These are phyloP conservation scores for Globisporangium emineosum DNA, from an alignment of 352 stramenopile species.

Conservation along the genomic window DNA sequence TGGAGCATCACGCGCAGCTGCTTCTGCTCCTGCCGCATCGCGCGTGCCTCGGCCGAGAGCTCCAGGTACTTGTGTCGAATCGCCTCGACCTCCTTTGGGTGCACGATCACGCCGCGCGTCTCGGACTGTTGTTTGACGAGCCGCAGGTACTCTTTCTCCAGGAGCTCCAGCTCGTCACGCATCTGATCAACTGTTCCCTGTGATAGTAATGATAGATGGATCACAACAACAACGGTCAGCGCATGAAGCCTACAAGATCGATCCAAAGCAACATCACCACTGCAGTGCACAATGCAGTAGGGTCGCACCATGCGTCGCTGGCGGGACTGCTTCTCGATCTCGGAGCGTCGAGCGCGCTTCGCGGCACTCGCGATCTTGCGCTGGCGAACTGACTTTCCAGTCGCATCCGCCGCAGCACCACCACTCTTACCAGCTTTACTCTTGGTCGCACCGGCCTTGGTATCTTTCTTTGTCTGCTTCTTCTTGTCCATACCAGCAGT, in stretches of 20 bases:
- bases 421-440: neutral
- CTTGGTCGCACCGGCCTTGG: neutral
- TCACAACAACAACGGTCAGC: no score
- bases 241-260: no score
- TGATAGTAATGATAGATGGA: neutral
- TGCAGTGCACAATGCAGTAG: no score
- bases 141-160: constrained; percentile 44
- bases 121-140: constrained; percentile 23
- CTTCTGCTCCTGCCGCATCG: constrained; percentile 48
- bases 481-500: neutral
- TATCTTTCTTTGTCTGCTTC: neutral
- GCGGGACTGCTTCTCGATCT: constrained; percentile 63
- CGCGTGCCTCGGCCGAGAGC: constrained; percentile 37
- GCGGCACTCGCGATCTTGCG: constrained; percentile 13
- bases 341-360: constrained; percentile 43
- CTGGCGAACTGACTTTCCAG: neutral
- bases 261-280: no score
- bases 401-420: neutral
- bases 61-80: constrained; percentile 34
- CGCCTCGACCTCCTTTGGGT: constrained; percentile 24
- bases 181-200: constrained; percentile 47
- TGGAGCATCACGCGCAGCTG: constrained; percentile 47
- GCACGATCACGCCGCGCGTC: constrained; percentile 27
- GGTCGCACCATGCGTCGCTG: constrained; percentile 28
- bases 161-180: constrained; percentile 44